Evolutionary conservation across 257 asterid genomes (phyloP), one percentile per base, ranked within the genome.

Genomic region (Solanum tarijense): DNA sequence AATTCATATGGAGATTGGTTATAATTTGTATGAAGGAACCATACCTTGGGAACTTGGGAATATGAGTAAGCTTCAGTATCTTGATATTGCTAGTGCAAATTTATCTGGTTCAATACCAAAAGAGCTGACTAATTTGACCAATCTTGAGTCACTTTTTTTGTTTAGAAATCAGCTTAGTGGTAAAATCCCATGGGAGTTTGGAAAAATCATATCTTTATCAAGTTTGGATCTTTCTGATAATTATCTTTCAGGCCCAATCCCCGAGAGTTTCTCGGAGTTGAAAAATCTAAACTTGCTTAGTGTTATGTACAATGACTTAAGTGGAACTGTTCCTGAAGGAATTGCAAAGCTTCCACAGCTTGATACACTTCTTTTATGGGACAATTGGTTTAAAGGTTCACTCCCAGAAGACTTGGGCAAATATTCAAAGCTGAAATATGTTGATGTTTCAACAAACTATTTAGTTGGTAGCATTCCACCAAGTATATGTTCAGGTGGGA

Each of bases 201-300:
- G 97, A 93, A 91, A 75, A 39, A 90, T 95, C 84, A 87, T 18
- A 79, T 36, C 93, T 60, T 96, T 97, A 84, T 89, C 90, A 91
- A 97, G 99, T 91, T 92, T 97, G 94, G 99, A 97, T 94, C 99
- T 97, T 93, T 97, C 99, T 4, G 99, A 95, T 85, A 97, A 97
- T 89, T 85, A 91, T 18, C 94, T 97, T 74, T 93, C 94, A 62
- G 99, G 99, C 8, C 81, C 92, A 18, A 91, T 97, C 58, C 99
- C 99, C 8, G 98, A 94, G 58, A 94, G 94, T 68, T 94, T 97
- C 46, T 96, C 99, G 0, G 96, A 92, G 88, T 66, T 97, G 88
- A 92, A 91, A 88, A 97, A 92, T 87, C 94, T 97, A 1, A 93
- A 82, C 75, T 69, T 97, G 89, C 91, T 97, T 89, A 96, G 99